Conservation (phyloP, 768 basidiomycete genomes). For the Termitomyces sp. region DNA sequence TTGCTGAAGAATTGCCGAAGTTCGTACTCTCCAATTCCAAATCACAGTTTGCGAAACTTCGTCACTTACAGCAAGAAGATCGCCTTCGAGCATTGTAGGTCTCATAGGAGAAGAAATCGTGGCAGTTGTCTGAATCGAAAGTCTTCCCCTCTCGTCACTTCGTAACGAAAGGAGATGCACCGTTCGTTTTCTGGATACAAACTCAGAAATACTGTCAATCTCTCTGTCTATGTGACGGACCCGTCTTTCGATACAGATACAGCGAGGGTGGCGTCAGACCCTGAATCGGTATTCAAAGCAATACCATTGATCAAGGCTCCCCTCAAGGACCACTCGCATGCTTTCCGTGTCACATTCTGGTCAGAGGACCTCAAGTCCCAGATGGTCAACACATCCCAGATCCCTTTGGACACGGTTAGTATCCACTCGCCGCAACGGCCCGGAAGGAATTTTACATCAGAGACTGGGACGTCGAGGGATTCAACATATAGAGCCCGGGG, state of each 20-base stretch:
- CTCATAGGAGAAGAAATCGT: slow-evolving; percentile 34
- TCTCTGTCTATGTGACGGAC: slow-evolving; percentile 27
- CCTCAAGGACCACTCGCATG: slow-evolving; percentile 48
- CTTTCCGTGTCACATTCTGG: slow-evolving; percentile 16
- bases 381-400: slow-evolving; percentile 54
- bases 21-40: slow-evolving; percentile 46
- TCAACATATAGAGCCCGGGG: slow-evolving; percentile 18
- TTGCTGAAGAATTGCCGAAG: slow-evolving; percentile 41
- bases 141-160: slow-evolving; percentile 1
- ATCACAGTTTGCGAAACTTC: slow-evolving; percentile 44
- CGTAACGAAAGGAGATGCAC: slow-evolving; percentile 28
- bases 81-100: slow-evolving; percentile 44
- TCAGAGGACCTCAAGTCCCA: slow-evolving; percentile 34
- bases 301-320: slow-evolving; percentile 49
- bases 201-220: slow-evolving; percentile 12
- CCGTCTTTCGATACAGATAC: slow-evolving; percentile 40
- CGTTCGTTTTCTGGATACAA: slow-evolving; percentile 20
- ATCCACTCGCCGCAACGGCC: slow-evolving; percentile 37
- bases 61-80: slow-evolving; percentile 50
- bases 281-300: slow-evolving; percentile 39
- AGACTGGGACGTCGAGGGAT: slow-evolving; percentile 36
- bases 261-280: slow-evolving; percentile 43
- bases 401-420: slow-evolving; percentile 48
- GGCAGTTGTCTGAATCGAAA: slow-evolving; percentile 23
- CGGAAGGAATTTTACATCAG: slow-evolving; percentile 49